Percentiles rank a stretch among this genome's conserved stretches.
Conservation (phyloP, 2,329 filamentous ascomycete genomes). For the Teratosphaeria epicoccoides region DNA sequence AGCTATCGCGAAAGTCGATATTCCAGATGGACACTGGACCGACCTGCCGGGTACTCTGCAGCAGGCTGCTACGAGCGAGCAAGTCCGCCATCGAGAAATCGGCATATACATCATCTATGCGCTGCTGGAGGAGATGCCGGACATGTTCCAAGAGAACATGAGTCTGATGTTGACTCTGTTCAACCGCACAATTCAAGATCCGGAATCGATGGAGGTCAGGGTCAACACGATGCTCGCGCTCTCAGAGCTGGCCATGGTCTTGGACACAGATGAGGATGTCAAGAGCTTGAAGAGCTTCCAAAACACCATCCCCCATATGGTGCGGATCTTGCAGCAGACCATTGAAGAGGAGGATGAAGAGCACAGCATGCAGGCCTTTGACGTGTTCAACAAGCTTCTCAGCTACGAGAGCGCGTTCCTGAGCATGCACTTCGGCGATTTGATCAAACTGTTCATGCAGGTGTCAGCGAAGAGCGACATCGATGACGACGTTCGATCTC, state of each 20-base stretch:
- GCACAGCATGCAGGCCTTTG: slow-evolving; percentile 79
- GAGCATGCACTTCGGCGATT: slow-evolving; percentile 74
- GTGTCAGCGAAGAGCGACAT: slow-evolving; percentile 65
- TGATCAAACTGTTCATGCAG: slow-evolving; percentile 89
- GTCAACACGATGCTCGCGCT: slow-evolving; percentile 90
- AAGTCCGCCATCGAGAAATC: slow-evolving; percentile 73
- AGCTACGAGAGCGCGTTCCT: slow-evolving; percentile 80
- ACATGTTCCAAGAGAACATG: slow-evolving; percentile 73
- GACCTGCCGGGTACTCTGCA: slow-evolving; percentile 71
- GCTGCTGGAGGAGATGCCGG: slow-evolving; percentile 76
- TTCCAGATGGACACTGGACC: slow-evolving; percentile 74
- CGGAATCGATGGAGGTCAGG: slow-evolving; percentile 81
- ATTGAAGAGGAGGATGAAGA: slow-evolving; percentile 69
- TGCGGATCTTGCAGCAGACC: slow-evolving; percentile 74
- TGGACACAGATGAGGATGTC: slow-evolving; percentile 78
- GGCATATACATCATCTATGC: slow-evolving; percentile 89
- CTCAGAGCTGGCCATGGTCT: slow-evolving; percentile 73
- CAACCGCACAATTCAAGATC: slow-evolving; percentile 75
- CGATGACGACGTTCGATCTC: slow-evolving; percentile 75
- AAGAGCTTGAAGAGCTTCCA: slow-evolving; percentile 65
- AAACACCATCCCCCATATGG: slow-evolving; percentile 73
- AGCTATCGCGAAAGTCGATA: slow-evolving; percentile 73
- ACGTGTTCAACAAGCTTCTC: slow-evolving; percentile 92
- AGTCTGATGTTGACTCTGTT: slow-evolving; percentile 73
- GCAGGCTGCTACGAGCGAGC: slow-evolving; percentile 64